phyloP scores from a whole-genome alignment of 768 basidiomycete species.

The Pisolithus tinctorius region DNA sequence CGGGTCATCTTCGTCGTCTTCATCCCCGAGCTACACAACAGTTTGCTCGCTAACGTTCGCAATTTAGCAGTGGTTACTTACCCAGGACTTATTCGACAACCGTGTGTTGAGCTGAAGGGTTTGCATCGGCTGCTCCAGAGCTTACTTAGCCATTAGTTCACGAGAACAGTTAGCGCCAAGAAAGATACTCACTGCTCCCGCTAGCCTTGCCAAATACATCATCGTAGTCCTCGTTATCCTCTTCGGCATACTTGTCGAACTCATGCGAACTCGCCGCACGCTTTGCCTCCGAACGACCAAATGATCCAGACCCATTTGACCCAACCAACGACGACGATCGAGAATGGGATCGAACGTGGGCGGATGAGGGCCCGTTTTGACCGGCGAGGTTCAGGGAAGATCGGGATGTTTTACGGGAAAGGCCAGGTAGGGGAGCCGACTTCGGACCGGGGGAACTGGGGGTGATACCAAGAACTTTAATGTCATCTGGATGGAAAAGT shows the following conservation, averaged over 20 bases:
- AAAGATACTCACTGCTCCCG: constrained; percentile 48
- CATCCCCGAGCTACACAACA: constrained; percentile 59
- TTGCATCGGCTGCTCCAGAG: constrained; percentile 54
- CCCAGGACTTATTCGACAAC: constrained; percentile 89
- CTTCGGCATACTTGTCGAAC: constrained; percentile 83
- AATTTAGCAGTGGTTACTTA: constrained; percentile 22
- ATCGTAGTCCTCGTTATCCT: constrained; percentile 89
- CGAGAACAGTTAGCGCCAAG: neutral
- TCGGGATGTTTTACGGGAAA: constrained; percentile 47
- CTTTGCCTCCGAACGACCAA: constrained; percentile 60
- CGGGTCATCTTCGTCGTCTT: constrained; percentile 89
- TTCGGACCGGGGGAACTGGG: constrained; percentile 49
- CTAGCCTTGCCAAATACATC: constrained; percentile 85
- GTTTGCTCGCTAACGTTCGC: constrained; percentile 1
- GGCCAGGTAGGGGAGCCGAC: constrained; percentile 60
- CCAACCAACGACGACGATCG: constrained; percentile 54
- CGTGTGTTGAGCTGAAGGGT: constrained; percentile 81
- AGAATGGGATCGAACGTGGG: constrained; percentile 39
- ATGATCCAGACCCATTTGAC: constrained; percentile 41
- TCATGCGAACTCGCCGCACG: constrained; percentile 50
- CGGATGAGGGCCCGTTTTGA: constrained; percentile 16
- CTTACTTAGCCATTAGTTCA: constrained; percentile 26
- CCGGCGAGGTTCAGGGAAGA: constrained; percentile 44
- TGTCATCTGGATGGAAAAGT: constrained; percentile 85
- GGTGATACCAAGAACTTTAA: constrained; percentile 63